Base-by-base conservation (phyloP, 805 yeast species). In the Yarrowia sp. region DNA sequence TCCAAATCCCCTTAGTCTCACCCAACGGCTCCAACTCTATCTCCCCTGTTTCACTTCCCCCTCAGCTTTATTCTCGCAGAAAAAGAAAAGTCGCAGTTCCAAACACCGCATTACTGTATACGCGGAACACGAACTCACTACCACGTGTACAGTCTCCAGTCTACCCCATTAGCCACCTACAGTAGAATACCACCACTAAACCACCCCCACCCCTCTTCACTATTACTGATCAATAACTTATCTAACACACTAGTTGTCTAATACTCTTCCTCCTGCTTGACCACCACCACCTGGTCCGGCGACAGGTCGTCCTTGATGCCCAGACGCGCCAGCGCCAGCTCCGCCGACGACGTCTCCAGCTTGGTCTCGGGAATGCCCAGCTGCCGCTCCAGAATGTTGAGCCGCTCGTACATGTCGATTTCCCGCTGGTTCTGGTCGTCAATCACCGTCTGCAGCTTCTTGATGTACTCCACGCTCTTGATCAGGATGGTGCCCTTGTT, bases 391-490 rank as follows among this genome's bases (percentile, higher is more conserved):
- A 88, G 74, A 36, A 79, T 81, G 71, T 85, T 83, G 68, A 89
- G 75, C 67, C 81, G 81, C 71, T 87, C 80, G 41, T 86, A 81
- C 61, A 89, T 76, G 71, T 89, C 96, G 14, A 89, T 89, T 72
- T 91, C 97, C 67, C 82, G 83, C 65, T 93, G 79, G 75, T 91
- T 91, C 70, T 85, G 88, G 65, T 84, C 85, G 72, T 91, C 97
- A 66, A 91, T 90, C 66, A 83, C 68, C 28, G 49, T 63, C 66
- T 84, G 82, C 67, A 91, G 78, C 73, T 86, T 87, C 9, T 75
- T 79, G 51, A 92, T 85, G 74, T 92, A 92, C 54, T 89, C 96
- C 21, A 92, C 96, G 0, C 96, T 83, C 70, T 86, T 85, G 69
- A 84, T 82, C 66, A 92, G 79, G 58, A 90, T 89, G 5, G 89